Conservation (phyloP, 2,329 filamentous ascomycete genomes). For the Fusarium piperis region DNA sequence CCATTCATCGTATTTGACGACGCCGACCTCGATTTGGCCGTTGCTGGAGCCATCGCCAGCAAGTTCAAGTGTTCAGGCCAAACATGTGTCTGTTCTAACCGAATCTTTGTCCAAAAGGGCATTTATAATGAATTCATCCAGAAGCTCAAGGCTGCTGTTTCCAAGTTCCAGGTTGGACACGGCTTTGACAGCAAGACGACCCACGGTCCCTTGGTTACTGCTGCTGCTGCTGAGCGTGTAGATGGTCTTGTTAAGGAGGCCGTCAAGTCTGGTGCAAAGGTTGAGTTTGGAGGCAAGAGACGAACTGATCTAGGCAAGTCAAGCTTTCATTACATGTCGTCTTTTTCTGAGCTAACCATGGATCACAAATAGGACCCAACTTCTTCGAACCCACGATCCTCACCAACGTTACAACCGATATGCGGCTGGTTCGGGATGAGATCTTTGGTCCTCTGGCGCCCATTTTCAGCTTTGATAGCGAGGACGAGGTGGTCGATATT, state of each 20-base stretch:
- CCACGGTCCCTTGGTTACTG: background rate
- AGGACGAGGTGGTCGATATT: conserved; percentile 74
- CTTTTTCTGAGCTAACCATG: background rate
- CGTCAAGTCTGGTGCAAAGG: background rate
- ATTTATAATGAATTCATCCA: conserved; percentile 76
- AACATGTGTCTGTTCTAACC: conserved; percentile 87
- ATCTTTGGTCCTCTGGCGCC: background rate
- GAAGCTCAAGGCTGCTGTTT: conserved; percentile 67
- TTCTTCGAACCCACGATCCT: background rate
- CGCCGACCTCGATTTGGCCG: conserved; percentile 68
- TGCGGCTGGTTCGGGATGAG: background rate
- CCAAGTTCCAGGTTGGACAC: background rate
- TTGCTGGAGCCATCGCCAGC: conserved; percentile 71
- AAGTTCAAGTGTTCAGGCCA: conserved; percentile 93
- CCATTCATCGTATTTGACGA: conserved; percentile 71
- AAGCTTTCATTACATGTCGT: background rate
- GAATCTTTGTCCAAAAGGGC: conserved; percentile 76
- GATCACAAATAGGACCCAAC: background rate
- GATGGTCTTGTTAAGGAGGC: background rate
- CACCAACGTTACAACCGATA: background rate
- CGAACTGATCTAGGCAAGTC: background rate
- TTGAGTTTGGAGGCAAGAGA: background rate
- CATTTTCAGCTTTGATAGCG: conserved; percentile 64
- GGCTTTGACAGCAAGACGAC: background rate
- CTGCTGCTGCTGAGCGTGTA: background rate